Percentiles rank a stretch among this genome's conserved stretches.
Conservation (phyloP, 2,329 filamentous ascomycete species). For the Penicillium sp. region DNA sequence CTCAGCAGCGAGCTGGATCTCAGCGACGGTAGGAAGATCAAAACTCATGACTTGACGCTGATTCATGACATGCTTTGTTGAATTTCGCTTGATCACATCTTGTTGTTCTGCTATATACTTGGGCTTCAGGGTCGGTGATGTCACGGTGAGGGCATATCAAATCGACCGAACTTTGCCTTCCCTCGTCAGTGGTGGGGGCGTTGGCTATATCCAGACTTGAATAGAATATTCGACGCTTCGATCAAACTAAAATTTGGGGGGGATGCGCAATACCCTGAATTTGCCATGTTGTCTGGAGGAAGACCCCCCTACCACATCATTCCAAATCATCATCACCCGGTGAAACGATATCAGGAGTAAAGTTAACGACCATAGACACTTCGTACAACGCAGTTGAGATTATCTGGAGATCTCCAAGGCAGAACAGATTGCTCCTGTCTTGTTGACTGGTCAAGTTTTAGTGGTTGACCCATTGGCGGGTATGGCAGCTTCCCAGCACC, state of each 20-base stretch:
- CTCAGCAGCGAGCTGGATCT: slow-evolving; percentile 33
- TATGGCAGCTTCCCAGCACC: not conserved
- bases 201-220: not conserved
- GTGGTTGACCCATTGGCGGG: not conserved
- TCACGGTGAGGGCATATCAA: slow-evolving; percentile 25
- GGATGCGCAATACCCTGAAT: not conserved
- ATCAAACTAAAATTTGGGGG: not conserved
- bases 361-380: not conserved
- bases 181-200: slow-evolving; percentile 21
- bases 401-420: not conserved
- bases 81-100: not conserved
- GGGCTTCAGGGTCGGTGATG: slow-evolving; percentile 19
- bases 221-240: slow-evolving; percentile 5
- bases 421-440: not conserved
- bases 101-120: slow-evolving; percentile 12
- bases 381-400: not conserved
- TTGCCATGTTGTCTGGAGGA: not conserved
- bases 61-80: not conserved
- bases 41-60: slow-evolving; percentile 13
- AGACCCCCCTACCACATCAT: not conserved
- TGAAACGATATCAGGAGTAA: not conserved
- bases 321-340: not conserved
- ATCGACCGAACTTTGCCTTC: slow-evolving; percentile 12
- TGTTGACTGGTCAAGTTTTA: not conserved
- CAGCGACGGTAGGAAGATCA: slow-evolving; percentile 30